Evolutionary conservation across 345 rosid genomes (phyloP), one percentile per base, ranked within the genome.

Genomic region (Salix dunnii): DNA sequence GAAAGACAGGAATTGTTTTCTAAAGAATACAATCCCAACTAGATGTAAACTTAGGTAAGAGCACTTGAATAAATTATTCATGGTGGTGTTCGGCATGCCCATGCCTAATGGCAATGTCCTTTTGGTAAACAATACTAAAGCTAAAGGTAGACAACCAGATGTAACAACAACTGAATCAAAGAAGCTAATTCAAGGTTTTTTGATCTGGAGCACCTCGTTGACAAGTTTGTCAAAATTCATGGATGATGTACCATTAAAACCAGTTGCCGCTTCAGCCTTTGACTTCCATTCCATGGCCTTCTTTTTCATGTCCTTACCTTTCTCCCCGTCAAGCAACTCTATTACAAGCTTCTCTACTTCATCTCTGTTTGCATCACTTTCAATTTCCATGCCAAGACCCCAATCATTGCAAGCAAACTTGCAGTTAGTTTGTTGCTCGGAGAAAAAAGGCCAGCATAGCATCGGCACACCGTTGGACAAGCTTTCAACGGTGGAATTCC

Each of bases 401-500:
- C 76, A 73, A 17, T 62, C 38, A 3, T 11, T 38, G 35, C 76
- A 73, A 40, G 68, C 68, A 73, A 61, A 73, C 69, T 53, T 42
- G 14, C 58, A 73, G 36, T 73, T 73, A 1, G 58, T 73, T 6
- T 27, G 66, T 30, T 72, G 75, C 28, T 72, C 75, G 1, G 49
- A 13, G 28, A 36, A 23, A 58, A 33, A 33, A 0, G 76, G 76
- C 68, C 76, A 73, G 11, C 76, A 73, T 8, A 73, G 5, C 27
- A 62, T 9, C 10, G 69, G 58, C 55, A 73, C 76, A 0, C 69
- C 76, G 8, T 4, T 35, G 2, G 49, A 62, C 25, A 73, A 1
- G 14, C 58, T 73, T 20, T 62, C 75, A 13, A 73, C 27, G 7
- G 68, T 73, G 1, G 76, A 73, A 40, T 63, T 63, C 76, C 76